Conservation (phyloP, 768 basidiomycete genomes). For the Lentinula guzmanii region DNA sequence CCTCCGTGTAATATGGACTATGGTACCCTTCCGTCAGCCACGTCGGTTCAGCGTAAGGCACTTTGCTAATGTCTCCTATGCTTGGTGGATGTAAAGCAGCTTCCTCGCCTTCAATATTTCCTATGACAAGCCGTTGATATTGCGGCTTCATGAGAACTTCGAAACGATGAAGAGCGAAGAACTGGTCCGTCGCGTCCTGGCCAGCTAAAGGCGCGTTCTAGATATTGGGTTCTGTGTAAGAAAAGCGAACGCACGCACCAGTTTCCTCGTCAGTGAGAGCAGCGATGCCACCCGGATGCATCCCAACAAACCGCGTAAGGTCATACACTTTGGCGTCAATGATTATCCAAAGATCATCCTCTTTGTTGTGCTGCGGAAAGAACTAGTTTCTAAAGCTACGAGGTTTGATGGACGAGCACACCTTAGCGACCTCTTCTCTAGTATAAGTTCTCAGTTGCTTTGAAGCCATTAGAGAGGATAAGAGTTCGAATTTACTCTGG, state of each 20-base stretch:
- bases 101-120: constrained; percentile 54
- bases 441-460: constrained; percentile 34
- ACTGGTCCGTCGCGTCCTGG: constrained; percentile 73
- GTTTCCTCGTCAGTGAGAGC: constrained; percentile 74
- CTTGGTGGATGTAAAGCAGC: constrained; percentile 39
- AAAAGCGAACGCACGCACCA: constrained; percentile 33
- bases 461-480: constrained; percentile 16
- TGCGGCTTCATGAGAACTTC: constrained; percentile 68
- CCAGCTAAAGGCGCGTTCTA: constrained; percentile 39
- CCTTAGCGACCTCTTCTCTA: constrained; percentile 52
- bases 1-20: constrained; percentile 73
- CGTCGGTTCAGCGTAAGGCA: constrained; percentile 78
- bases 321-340: constrained; percentile 84
- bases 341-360: constrained; percentile 81
- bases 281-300: constrained; percentile 78
- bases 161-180: constrained; percentile 69
- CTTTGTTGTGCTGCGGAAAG: constrained; percentile 63
- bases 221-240: background rate
- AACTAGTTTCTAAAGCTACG: background rate
- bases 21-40: constrained; percentile 65
- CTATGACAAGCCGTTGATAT: constrained; percentile 59
- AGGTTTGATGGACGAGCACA: constrained; percentile 10
- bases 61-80: constrained; percentile 51
- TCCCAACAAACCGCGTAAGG: constrained; percentile 65
- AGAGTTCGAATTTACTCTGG: constrained; percentile 4